Base-by-base conservation (phyloP, 2,329 filamentous ascomycete species). In the Sclerotinia glacialis region DNA sequence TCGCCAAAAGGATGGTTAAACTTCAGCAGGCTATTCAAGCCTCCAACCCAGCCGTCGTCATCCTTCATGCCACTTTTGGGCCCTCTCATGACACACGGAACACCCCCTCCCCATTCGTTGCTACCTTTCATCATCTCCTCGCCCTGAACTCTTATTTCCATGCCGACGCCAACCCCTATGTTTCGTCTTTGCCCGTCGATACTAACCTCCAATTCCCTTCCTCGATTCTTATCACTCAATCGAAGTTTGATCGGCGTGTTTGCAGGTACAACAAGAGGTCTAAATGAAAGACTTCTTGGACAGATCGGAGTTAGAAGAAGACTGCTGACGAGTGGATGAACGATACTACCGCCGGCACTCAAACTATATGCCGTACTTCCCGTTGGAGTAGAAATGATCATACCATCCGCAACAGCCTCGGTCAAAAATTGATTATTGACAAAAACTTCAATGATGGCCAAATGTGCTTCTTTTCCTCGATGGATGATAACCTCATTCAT, bases 1-100 rank as follows among this genome's bases (percentile, higher is more conserved):
- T 90, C 89, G 0, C 95, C 95, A 82, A 98, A 98, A 0, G 94
- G 93, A 79, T 97, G 92, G 77, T 99, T 99, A 77, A 98, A 99
- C 80, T 99, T 99, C 72, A 99, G 80, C 74, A 98, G 77, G 12
- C 92, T 92, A 76, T 97, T 99, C 75, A 99, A 79, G 0, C 95
- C 94, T 0, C 94, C 94, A 2, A 99, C 94, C 95, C 95, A 99
- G 23, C 94, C 92, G 77, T 98, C 94, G 74, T 97, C 92, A 55
- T 89, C 85, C 69, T 88, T 85, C 31, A 77, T 76, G 2, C 79
- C 80, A 31, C 75, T 76, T 64, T 72, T 77, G 21, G 78, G 78
- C 56, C 83, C 85, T 55, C 93, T 83, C 74, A 97, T 95, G 42
- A 98, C 91, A 76, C 93, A 96, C 3, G 95, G 95, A 18, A 98